phyloP scores from a whole-genome alignment of 164 flowering plant species.

The Litsea cubeba region DNA sequence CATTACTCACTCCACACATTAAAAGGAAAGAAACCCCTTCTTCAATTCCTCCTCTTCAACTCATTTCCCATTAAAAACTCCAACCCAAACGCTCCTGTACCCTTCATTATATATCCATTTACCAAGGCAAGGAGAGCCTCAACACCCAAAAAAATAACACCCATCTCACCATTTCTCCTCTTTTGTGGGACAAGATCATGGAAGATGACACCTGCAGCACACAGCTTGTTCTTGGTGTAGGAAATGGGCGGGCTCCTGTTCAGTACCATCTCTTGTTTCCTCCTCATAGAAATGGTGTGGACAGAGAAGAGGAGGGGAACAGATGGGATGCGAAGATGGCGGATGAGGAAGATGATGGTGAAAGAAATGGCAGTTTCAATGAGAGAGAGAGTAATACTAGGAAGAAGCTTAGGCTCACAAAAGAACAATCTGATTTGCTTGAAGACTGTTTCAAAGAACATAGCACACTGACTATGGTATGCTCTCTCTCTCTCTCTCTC shows the following conservation, averaged over 20 bases:
- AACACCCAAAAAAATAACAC: background rate
- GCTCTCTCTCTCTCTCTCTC: constrained; percentile 1
- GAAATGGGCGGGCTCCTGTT: constrained; percentile 4
- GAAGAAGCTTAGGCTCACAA: constrained; percentile 39
- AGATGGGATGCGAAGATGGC: constrained; percentile 7
- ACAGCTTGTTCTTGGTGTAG: constrained; percentile 17
- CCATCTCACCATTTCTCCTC: background rate
- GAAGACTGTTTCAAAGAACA: constrained; percentile 45
- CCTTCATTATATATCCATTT: background rate
- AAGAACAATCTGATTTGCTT: constrained; percentile 34
- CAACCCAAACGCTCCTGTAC: too few relatives aligned
- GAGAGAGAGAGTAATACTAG: constrained; percentile 4
- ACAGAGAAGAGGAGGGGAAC: constrained; percentile 2
- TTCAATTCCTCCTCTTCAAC: too few relatives aligned
- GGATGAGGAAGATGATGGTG: constrained; percentile 4
- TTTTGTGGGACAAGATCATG: constrained; percentile 7
- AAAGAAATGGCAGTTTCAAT: background rate
- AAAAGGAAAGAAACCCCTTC: background rate
- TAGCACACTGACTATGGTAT: background rate
- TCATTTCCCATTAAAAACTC: too few relatives aligned
- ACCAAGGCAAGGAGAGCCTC: background rate
- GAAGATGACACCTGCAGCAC: constrained; percentile 15
- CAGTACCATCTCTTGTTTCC: constrained; percentile 20
- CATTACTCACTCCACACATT: background rate
- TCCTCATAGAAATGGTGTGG: background rate